phyloP scores from a whole-genome alignment of 2,329 filamentous ascomycete genomes.

The Mariannaea sp. region DNA sequence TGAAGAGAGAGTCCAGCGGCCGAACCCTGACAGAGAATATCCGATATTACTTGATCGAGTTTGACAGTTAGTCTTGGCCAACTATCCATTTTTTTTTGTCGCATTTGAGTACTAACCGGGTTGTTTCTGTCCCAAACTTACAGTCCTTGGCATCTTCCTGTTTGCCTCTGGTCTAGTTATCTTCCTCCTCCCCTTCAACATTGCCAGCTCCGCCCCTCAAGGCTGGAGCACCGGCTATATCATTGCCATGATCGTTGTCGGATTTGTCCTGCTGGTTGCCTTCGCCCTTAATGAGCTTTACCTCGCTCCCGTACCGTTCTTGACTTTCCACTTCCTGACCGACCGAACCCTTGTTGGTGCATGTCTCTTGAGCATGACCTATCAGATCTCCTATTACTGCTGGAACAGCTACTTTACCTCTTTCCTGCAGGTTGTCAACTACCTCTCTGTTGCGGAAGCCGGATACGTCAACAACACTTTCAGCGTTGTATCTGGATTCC shows the following conservation, averaged over 20 bases:
- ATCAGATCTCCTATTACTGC: conserved; percentile 51
- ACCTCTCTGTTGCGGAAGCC: conserved; percentile 51
- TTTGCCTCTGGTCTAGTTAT: conserved; percentile 57
- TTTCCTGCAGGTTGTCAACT: conserved; percentile 57
- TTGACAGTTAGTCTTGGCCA: conserved; percentile 34
- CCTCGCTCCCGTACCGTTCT: conserved; percentile 58
- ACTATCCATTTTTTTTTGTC: conserved; percentile 1
- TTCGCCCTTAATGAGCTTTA: conserved; percentile 63
- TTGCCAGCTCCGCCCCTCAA: conserved; percentile 47
- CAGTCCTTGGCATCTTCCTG: conserved; percentile 54
- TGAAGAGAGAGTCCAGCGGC: conserved; percentile 44
- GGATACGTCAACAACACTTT: conserved; percentile 56
- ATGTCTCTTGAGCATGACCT: conserved; percentile 45
- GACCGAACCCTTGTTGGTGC: conserved; percentile 56
- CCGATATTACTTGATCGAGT: conserved; percentile 29
- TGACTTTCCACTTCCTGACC: conserved; percentile 56
- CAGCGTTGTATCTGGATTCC: conserved; percentile 54
- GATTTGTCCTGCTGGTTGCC: conserved; percentile 53
- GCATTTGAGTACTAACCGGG: too few relatives aligned
- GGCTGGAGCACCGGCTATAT: conserved; percentile 56
- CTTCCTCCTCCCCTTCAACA: conserved; percentile 64
- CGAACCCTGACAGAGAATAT: conserved; percentile 53
- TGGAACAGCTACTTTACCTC: conserved; percentile 56
- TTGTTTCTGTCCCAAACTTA: too few relatives aligned
- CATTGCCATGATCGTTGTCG: conserved; percentile 61